Conservation (phyloP, 2,329 filamentous ascomycete species). For the Hysterium pulicare region DNA sequence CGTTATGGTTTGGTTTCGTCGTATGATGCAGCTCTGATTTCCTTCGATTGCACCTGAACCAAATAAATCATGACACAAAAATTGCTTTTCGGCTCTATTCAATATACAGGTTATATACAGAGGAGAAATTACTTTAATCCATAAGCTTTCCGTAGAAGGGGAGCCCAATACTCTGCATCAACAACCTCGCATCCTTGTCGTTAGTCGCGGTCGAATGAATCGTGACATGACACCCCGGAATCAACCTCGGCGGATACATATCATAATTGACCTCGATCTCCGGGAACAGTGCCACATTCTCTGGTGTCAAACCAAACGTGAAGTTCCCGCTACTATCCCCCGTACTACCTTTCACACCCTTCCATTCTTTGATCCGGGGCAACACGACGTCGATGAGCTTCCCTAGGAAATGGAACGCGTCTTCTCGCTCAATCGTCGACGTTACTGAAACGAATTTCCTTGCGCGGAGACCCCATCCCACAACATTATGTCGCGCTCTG, state of each 20-base stretch:
- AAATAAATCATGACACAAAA: too few relatives aligned
- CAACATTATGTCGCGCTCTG: conserved; percentile 65
- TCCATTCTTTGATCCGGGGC: conserved; percentile 95
- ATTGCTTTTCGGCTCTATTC: too few relatives aligned
- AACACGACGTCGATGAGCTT: conserved; percentile 88
- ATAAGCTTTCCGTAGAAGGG: conserved; percentile 77
- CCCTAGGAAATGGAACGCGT: conserved; percentile 85
- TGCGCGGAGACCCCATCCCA: conserved; percentile 70
- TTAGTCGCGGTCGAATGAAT: conserved; percentile 81
- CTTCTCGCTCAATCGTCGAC: conserved; percentile 70
- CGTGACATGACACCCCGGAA: conserved; percentile 79
- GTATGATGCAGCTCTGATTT: too few relatives aligned
- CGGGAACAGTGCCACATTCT: conserved; percentile 79
- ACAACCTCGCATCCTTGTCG: conserved; percentile 77
- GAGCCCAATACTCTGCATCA: conserved; percentile 68
- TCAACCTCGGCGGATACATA: conserved; percentile 72
- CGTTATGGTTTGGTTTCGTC: too few relatives aligned
- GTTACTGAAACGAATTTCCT: conserved; percentile 74
- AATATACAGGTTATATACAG: too few relatives aligned
- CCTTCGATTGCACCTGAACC: too few relatives aligned
- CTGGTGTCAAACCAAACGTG: conserved; percentile 71
- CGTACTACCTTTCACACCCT: conserved; percentile 69
- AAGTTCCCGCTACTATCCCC: conserved; percentile 90
- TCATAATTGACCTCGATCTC: conserved; percentile 95
- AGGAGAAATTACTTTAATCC: too few relatives aligned